These are phyloP conservation scores for Penicillium palitans DNA, from an alignment of 2,329 filamentous ascomycete species.

Conservation along the genomic window DNA sequence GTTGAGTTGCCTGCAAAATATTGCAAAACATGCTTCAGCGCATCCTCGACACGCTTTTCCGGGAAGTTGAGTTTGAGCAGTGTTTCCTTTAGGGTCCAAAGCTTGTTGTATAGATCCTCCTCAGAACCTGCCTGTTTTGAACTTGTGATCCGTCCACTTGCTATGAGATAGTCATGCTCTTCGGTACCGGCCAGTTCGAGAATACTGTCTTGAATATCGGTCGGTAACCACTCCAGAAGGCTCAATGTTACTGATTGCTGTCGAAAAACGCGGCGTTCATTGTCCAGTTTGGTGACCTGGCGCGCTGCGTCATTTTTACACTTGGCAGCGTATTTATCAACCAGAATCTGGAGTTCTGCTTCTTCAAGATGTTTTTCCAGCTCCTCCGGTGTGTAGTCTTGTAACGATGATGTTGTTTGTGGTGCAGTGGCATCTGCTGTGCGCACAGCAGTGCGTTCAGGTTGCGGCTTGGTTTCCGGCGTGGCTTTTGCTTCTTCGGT, in stretches of 20 bases:
- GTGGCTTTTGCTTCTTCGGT: slow-evolving; percentile 32
- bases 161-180: slow-evolving; percentile 39
- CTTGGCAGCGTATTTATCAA: slow-evolving; percentile 80
- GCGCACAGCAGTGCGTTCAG: slow-evolving; percentile 21
- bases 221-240: slow-evolving; percentile 75
- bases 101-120: slow-evolving; percentile 73
- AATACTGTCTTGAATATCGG: slow-evolving; percentile 75
- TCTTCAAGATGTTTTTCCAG: slow-evolving; percentile 86
- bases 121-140: slow-evolving; percentile 56
- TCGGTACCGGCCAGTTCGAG: slow-evolving; percentile 60
- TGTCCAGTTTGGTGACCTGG: slow-evolving; percentile 75
- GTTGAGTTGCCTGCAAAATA: slow-evolving; percentile 63
- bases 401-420: slow-evolving; percentile 38
- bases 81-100: slow-evolving; percentile 82
- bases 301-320: slow-evolving; percentile 75
- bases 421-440: slow-evolving; percentile 16
- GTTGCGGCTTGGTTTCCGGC: slow-evolving; percentile 34
- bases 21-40: slow-evolving; percentile 65
- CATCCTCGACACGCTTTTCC: slow-evolving; percentile 61
- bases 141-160: slow-evolving; percentile 27
- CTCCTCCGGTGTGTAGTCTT: slow-evolving; percentile 75
- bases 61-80: slow-evolving; percentile 70
- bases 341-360: slow-evolving; percentile 81
- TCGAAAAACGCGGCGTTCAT: slow-evolving; percentile 79
- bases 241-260: slow-evolving; percentile 73